Evolutionary conservation across 2,329 filamentous ascomycete species (phyloP).

Genomic region (Incumbomyces lentus): DNA sequence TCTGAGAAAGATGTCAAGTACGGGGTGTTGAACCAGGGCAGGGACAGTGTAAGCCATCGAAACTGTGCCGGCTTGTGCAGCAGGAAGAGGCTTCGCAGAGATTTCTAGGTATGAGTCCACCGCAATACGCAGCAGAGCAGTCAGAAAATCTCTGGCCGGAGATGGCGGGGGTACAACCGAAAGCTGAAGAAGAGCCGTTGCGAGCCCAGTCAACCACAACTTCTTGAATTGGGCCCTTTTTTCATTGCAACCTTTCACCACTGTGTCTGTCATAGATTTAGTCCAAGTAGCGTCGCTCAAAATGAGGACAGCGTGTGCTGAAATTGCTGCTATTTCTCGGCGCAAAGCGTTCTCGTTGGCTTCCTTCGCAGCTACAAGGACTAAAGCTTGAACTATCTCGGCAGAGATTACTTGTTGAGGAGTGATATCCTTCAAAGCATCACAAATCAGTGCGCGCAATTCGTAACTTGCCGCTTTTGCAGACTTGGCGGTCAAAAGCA

Average conservation of each 20-base stretch:
- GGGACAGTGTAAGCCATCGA: conserved; percentile 57
- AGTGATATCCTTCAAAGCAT: conserved; percentile 61
- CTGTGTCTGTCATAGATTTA: conserved; percentile 57
- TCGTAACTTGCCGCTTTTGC: conserved; percentile 78
- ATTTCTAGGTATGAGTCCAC: conserved; percentile 66
- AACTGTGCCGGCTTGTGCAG: conserved; percentile 73
- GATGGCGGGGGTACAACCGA: conserved; percentile 33
- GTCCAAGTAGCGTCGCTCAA: conserved; percentile 55
- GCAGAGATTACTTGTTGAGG: conserved; percentile 52
- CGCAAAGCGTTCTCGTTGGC: conserved; percentile 74
- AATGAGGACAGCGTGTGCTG: conserved; percentile 52
- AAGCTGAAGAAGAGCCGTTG: conserved; percentile 13
- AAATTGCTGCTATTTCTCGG: conserved; percentile 63
- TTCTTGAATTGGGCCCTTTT: conserved; percentile 71
- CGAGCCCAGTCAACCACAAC: conserved; percentile 57
- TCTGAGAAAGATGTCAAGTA: background rate
- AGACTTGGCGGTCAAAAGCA: conserved; percentile 67
- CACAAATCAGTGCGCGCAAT: conserved; percentile 70
- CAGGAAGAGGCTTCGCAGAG: conserved; percentile 62
- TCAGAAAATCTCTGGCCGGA: conserved; percentile 34
- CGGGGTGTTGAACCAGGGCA: conserved; percentile 23
- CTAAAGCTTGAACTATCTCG: conserved; percentile 57
- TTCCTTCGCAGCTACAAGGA: conserved; percentile 66
- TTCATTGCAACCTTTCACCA: conserved; percentile 72
- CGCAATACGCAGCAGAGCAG: conserved; percentile 41